Evolutionary conservation across 257 asterid genomes (phyloP), one percentile per base, ranked within the genome.

Genomic region (Solanum dulcamara): DNA sequence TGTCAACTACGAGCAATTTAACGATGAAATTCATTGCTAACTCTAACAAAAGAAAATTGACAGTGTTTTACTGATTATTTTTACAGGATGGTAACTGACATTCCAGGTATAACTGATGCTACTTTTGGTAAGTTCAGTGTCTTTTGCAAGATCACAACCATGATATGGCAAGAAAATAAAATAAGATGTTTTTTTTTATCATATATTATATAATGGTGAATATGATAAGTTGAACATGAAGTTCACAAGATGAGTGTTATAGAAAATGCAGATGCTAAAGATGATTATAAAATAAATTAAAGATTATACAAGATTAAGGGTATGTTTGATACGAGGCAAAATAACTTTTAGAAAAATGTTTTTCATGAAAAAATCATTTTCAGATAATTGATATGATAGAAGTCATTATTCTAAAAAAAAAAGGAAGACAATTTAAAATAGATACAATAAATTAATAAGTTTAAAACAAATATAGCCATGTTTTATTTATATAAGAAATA

Each of bases 31-130:
- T 26, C 30, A 62, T 62, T 5, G 4, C 4, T 74, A n/a, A 11
- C 12, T 40, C 3, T 71, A 6, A 22, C 10, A 38, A 22, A 6
- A 72, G 10, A n/a, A 44, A 75, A 75, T 48, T 77, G 40, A 77
- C 64, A 9, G 3, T 28, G 2, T 48, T 48, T 28, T 79, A 79
- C 83, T 79, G 6, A 79, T 28, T 40, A 4, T 28, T 59, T 80
- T 83, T 18, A 28, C 85, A 83, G 85, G 99, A 80, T 94, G 50
- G 97, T 95, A 88, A 92, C 98, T 6, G 98, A 95, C 85, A 94
- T 95, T 86, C 99, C 99, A 11, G 99, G 99, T 57, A 95, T 98
- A 46, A 95, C 99, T 44, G 92, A 93, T 88, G 92, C 88, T 53
- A 89, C 98, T 74, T 95, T 95, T 88, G 99, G 99, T 94, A 91